Base-by-base conservation (phyloP, 1,284 basidiomycete genomes). In the Fomitopsis betulina region DNA sequence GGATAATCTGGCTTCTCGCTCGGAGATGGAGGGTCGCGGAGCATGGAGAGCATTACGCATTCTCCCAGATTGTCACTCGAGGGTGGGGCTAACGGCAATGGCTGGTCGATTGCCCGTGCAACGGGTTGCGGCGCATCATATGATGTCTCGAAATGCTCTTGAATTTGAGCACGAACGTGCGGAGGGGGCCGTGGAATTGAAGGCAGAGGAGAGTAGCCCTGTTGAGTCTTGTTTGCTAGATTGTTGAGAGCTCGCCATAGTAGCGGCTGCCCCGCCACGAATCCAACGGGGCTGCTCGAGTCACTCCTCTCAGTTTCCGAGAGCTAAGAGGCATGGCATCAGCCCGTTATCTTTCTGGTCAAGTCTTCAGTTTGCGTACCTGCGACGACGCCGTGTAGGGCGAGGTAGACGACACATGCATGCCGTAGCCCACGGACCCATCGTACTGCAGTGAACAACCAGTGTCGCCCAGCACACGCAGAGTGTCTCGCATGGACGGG, bases 1-100 rank as follows among this genome's bases (percentile, higher is more conserved):
- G 84, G 75, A 10, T 82, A 80, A 8, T 74, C 73, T 1, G 87
- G 89, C 51, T 78, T 82, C 56, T 78, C 73, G 4, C 79, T 80
- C 0, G 70, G 66, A 6, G 9, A 12, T 5, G 73, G 71, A 3
- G 82, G 80, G 53, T 89, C 82, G 0, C 76, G 74, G 15, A 90
- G 67, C 1, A 80, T 73, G 40, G 67, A 68, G 17, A 90, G 76
- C 55, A 73, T 76, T 38, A 86, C 65, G 0, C 71, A 67, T 12
- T 71, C 68, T 19, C 72, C 69, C 0, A 73, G 63, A 0, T 70
- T 64, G 12, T 87, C 72, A 0, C 75, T 70, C 5, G 27, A 42
- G 79, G 73, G 13, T 73, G 69, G 23, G 85, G 81, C 49, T 87
- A 68, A 79, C 1, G 71, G 70, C 0, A 76, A 79, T 2, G 80